phyloP scores from a whole-genome alignment of 2,329 filamentous ascomycete species.

The Cadophora luteo-olivacea region DNA sequence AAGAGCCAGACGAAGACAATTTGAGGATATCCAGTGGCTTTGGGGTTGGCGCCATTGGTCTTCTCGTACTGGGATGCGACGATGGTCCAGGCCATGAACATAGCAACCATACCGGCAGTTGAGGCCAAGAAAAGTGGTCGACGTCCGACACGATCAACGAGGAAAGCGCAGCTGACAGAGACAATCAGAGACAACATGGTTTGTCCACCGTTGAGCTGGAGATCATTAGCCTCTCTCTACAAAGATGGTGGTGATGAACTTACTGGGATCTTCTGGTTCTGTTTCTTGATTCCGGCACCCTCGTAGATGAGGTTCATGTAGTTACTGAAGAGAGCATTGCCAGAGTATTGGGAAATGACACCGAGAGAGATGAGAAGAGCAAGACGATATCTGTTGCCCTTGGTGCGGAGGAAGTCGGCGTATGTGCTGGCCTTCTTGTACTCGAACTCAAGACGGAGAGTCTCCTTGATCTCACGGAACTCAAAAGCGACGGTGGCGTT shows the following conservation, averaged over 20 bases:
- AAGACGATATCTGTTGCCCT: conserved; percentile 69
- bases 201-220: conserved; percentile 45
- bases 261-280: conserved; percentile 49
- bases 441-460: conserved; percentile 41
- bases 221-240: background rate
- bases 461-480: conserved; percentile 42
- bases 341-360: conserved; percentile 72
- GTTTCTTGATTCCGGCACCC: conserved; percentile 61
- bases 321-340: conserved; percentile 71
- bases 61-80: conserved; percentile 54
- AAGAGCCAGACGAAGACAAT: conserved; percentile 58
- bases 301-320: conserved; percentile 69
- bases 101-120: conserved; percentile 47
- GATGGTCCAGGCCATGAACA: conserved; percentile 59
- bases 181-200: conserved; percentile 56
- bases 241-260: conserved; percentile 38
- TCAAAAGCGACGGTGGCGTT: conserved; percentile 58
- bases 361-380: conserved; percentile 67
- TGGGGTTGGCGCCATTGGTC: conserved; percentile 39
- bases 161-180: conserved; percentile 60
- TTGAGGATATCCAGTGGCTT: conserved; percentile 49
- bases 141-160: conserved; percentile 61
- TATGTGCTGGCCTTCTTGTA: conserved; percentile 59
- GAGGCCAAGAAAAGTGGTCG: conserved; percentile 59
- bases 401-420: conserved; percentile 56